These are phyloP conservation scores for Eucalyptus cloeziana DNA, from an alignment of 345 rosid genomes.

Conservation along the genomic window DNA sequence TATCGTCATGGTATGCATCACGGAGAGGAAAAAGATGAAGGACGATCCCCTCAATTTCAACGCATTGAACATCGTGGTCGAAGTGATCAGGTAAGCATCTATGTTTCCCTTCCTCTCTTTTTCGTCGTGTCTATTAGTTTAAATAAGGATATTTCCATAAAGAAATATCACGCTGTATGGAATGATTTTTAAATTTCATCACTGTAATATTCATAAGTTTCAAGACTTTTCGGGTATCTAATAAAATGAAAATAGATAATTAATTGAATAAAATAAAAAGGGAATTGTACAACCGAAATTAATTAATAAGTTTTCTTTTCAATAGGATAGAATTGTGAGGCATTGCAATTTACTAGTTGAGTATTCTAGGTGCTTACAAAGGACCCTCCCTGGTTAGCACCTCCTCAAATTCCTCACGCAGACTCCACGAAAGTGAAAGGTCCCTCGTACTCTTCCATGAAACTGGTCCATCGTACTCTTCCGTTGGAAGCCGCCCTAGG, in stretches of 20 bases:
- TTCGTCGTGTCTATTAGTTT: neutral
- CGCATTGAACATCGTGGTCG: slow-evolving; percentile 7
- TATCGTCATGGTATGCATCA: slow-evolving; percentile 14
- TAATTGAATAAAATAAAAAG: neutral
- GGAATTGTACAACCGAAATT: neutral
- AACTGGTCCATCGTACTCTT: neutral
- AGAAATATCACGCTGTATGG: no score
- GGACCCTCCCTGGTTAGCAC: neutral
- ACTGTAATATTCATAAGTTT: neutral
- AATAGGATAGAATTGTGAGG: neutral
- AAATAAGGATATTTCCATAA: neutral
- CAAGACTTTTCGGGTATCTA: neutral
- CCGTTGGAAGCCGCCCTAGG: neutral
- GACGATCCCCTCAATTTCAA: slow-evolving; percentile 29
- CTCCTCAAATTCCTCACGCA: neutral
- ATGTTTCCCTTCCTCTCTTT: neutral
- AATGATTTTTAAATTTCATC: neutral
- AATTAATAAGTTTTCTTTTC: neutral
- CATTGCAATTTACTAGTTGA: neutral
- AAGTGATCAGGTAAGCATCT: slow-evolving; percentile 12
- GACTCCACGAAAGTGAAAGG: neutral
- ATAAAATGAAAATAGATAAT: neutral
- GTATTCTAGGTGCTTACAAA: neutral
- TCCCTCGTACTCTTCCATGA: neutral
- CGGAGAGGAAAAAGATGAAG: slow-evolving; percentile 13